phyloP scores from a whole-genome alignment of 257 asterid genomes.

The Solanum medicagineum region DNA sequence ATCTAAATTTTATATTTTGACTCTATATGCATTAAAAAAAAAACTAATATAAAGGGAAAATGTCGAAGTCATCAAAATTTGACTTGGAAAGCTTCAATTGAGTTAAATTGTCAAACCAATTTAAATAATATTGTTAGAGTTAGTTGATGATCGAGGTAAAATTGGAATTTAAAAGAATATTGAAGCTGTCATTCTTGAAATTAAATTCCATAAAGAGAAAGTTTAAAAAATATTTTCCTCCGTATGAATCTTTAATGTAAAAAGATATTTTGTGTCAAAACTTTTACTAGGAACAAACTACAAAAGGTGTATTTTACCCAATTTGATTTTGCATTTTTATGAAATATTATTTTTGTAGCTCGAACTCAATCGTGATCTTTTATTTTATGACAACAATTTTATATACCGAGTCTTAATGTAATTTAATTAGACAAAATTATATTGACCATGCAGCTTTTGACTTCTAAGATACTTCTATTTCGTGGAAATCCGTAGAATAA shows the following conservation, averaged over 20 bases:
- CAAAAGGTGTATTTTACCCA: too few relatives aligned
- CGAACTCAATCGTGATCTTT: too few relatives aligned
- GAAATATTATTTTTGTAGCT: too few relatives aligned
- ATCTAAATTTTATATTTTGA: neutral
- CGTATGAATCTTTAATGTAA: too few relatives aligned
- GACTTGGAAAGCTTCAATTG: neutral
- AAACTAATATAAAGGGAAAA: neutral
- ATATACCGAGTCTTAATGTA: neutral
- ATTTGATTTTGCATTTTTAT: too few relatives aligned
- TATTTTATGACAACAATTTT: too few relatives aligned
- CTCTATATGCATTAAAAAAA: neutral
- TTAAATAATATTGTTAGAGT: neutral
- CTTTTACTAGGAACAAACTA: too few relatives aligned
- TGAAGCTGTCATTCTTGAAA: neutral
- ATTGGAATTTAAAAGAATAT: neutral
- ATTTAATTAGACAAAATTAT: neutral
- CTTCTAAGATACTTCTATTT: neutral
- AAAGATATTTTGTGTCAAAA: too few relatives aligned
- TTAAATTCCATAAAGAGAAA: neutral
- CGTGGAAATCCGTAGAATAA: too few relatives aligned
- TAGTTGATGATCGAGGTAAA: neutral
- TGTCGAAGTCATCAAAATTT: neutral
- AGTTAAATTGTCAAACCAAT: neutral
- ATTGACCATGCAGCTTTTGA: neutral
- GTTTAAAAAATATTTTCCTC: neutral